Base-by-base conservation (phyloP, 73 alveolate genomes). In the Paramecium bursaria region DNA sequence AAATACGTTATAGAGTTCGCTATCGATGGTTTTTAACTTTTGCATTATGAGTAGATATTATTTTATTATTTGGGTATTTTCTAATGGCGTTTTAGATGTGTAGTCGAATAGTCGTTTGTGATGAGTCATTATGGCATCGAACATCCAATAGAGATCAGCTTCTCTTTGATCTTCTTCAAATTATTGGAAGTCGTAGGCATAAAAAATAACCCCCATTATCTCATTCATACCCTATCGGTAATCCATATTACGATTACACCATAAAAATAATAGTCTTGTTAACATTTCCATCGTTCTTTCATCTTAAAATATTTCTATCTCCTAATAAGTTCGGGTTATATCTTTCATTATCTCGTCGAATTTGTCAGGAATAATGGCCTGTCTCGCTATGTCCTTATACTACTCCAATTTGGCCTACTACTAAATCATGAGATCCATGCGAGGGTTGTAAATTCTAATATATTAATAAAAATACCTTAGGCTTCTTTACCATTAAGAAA, bases 171-270 rank as follows among this genome's bases (percentile, higher is more conserved):
- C 44, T 39, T 19, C 11, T 2, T 33, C 55, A n/a, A 0, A 42
- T 39, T 31, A 35, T 35, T 44, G 44, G 33, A 39, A 10, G 3
- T 15, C 47, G 21, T 67, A 35, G 3, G 82, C 44, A 67, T 39
- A 67, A 67, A 35, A 67, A 15, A 67, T 39, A 0, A 67, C 82
- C 1, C 82, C 82, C 13, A 67, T 47, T 14, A 67, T 33, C 22
- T 67, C 82, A 39, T 67, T 67, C 82, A 67, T 67, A 67, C 82
- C 82, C 21, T 67, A 47, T 1, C 82, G 54, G 44, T 67, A 67
- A n/a, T 53, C 33, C 11, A 67, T 39, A 35, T 57, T 42, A n/a
- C 44, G 14, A 42, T 47, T 33, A 14, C 82, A 67, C 82, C 82
- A 67, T 5, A 67, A 5, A 11, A 67, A 67, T 33, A 67, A 42